These are phyloP conservation scores for Dryadomyces quercivorus DNA, from an alignment of 2,329 filamentous ascomycete genomes.

Conservation along the genomic window DNA sequence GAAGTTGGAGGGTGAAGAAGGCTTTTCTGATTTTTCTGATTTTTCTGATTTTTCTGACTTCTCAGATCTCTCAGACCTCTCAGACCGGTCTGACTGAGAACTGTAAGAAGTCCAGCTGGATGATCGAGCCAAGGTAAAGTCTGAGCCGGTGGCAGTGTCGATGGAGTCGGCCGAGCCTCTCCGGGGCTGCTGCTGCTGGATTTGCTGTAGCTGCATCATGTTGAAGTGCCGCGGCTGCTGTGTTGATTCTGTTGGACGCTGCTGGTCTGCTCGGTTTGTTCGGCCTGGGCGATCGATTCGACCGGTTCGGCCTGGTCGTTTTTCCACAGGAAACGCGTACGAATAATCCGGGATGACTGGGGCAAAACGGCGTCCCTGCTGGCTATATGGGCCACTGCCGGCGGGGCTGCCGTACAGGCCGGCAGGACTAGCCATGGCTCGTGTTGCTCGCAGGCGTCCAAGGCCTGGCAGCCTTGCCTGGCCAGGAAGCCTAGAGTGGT, in stretches of 20 bases:
- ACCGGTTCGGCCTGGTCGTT: too few relatives aligned
- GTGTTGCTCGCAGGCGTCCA: constrained; percentile 13
- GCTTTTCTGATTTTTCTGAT: too few relatives aligned
- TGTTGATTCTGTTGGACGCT: neutral
- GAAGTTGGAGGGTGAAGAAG: too few relatives aligned
- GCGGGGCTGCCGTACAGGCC: neutral
- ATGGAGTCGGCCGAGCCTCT: constrained; percentile 4
- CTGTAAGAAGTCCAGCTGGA: constrained; percentile 17
- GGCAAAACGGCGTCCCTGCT: neutral
- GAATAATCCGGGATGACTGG: neutral
- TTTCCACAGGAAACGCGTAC: too few relatives aligned
- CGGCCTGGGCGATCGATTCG: neutral
- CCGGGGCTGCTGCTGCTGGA: neutral
- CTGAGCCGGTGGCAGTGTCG: constrained; percentile 16
- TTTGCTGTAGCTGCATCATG: neutral
- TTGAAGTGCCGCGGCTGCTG: neutral
- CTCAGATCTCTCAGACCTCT: too few relatives aligned
- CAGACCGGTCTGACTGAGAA: too few relatives aligned
- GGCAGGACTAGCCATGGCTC: constrained; percentile 6
- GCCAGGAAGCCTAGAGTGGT: constrained; percentile 1
- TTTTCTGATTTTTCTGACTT: too few relatives aligned
- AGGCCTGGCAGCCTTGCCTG: constrained; percentile 7
- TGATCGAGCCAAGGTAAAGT: constrained; percentile 12
- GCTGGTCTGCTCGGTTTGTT: neutral
- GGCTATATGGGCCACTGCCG: neutral